phyloP scores from a whole-genome alignment of 1,284 basidiomycete species.

The Cryptococcus sp. region DNA sequence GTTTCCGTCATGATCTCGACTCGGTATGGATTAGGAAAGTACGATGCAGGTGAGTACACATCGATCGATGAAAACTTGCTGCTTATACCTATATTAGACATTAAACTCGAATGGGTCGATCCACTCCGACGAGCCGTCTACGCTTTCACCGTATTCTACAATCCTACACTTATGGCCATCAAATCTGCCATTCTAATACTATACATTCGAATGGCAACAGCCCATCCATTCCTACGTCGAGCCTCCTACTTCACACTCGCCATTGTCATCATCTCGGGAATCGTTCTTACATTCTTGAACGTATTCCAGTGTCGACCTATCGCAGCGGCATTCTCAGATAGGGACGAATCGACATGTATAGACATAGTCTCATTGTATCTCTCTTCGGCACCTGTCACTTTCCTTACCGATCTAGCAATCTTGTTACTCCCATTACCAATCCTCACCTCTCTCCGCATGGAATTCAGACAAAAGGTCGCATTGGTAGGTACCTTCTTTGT shows the following conservation, averaged over 20 bases:
- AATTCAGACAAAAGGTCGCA: conserved; percentile 41
- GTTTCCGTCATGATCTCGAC: conserved; percentile 36
- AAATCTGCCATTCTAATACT: conserved; percentile 44
- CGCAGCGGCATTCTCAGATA: conserved; percentile 25
- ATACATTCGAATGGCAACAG: conserved; percentile 45
- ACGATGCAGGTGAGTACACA: conserved; percentile 25
- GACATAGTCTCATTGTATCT: conserved; percentile 43
- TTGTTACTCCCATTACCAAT: conserved; percentile 44
- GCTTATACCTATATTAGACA: conserved; percentile 7
- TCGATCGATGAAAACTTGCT: not conserved
- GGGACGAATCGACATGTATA: conserved; percentile 29
- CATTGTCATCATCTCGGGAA: conserved; percentile 39
- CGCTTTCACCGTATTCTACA: conserved; percentile 44
- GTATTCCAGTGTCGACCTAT: conserved; percentile 45
- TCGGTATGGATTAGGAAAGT: conserved; percentile 32
- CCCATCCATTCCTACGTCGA: conserved; percentile 38
- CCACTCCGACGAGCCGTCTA: conserved; percentile 33
- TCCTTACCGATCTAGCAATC: conserved; percentile 46
- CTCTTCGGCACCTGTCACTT: conserved; percentile 43
- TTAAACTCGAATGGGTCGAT: conserved; percentile 13
- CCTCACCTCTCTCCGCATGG: conserved; percentile 42
- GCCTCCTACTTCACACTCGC: conserved; percentile 35
- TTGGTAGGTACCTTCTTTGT: conserved; percentile 44
- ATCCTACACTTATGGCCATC: conserved; percentile 41
- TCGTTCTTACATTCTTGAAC: conserved; percentile 42